Percentiles rank a stretch among this genome's conserved stretches.
Conservation (phyloP, 495 filamentous ascomycete genomes). For the Penicillium daleae region DNA sequence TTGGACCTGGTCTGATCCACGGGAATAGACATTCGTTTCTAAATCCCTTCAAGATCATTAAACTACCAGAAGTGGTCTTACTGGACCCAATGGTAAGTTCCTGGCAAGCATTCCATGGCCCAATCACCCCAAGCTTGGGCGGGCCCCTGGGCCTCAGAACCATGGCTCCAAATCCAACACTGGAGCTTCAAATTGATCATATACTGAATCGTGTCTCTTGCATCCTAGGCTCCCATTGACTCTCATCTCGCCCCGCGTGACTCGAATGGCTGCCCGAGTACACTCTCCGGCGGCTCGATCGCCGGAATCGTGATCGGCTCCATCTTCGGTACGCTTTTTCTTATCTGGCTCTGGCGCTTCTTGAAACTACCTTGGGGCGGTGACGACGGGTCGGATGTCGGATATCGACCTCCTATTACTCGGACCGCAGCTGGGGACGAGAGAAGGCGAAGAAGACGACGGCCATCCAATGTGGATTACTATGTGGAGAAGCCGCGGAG, state of each 20-base stretch:
- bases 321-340: conserved; percentile 56
- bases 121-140: not conserved
- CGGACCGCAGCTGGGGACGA: conserved; percentile 17
- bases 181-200: not conserved
- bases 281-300: conserved; percentile 56
- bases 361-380: conserved; percentile 31
- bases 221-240: conserved; percentile 23
- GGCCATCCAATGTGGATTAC: conserved; percentile 34
- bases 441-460: conserved; percentile 28
- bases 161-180: conserved; percentile 7
- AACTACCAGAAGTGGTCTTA: not conserved
- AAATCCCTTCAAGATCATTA: not conserved
- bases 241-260: conserved; percentile 29
- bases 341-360: conserved; percentile 54
- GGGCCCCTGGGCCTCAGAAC: conserved; percentile 1
- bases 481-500: conserved; percentile 43
- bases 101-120: conserved; percentile 9
- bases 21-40: not conserved
- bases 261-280: conserved; percentile 38
- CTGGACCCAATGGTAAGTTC: conserved; percentile 9
- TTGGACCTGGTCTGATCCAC: not conserved
- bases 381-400: conserved; percentile 31
- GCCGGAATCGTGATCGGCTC: conserved; percentile 65
- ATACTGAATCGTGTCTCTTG: not conserved
- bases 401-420: conserved; percentile 28